Evolutionary conservation across 768 basidiomycete species (phyloP).

Genomic region (Chlorophyllum brunneum): DNA sequence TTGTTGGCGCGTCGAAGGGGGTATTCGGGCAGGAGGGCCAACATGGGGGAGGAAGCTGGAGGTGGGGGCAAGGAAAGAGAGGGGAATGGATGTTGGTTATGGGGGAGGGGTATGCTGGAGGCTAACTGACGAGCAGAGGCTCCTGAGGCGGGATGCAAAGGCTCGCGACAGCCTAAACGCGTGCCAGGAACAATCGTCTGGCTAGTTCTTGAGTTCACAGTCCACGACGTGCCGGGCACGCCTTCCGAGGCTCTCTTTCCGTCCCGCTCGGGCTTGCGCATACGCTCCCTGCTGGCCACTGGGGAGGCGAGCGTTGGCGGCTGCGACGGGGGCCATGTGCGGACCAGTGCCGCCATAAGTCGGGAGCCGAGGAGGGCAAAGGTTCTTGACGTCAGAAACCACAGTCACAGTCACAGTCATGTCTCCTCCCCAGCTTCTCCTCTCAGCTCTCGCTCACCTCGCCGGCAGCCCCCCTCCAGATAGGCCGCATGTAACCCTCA

Average conservation of each 20-base stretch:
- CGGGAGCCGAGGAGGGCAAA: too few relatives aligned
- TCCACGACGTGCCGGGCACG: not conserved
- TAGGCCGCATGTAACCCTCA: slow-evolving; percentile 69
- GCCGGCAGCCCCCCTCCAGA: slow-evolving; percentile 14
- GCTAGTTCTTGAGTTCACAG: not conserved
- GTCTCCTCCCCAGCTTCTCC: slow-evolving; percentile 17
- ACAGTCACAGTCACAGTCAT: slow-evolving; percentile 6
- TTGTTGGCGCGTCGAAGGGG: slow-evolving; percentile 5
- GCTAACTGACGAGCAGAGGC: slow-evolving; percentile 6
- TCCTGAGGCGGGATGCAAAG: not conserved
- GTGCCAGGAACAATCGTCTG: not conserved
- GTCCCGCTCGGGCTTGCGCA: not conserved
- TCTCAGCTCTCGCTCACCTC: slow-evolving; percentile 21
- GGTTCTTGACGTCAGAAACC: slow-evolving; percentile 13
- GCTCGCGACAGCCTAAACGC: not conserved
- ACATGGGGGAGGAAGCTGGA: slow-evolving; percentile 3
- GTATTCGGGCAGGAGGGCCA: slow-evolving; percentile 1
- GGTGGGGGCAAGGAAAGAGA: not conserved
- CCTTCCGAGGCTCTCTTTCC: not conserved
- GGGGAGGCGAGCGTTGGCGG: too few relatives aligned
- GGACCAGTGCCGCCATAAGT: slow-evolving; percentile 1
- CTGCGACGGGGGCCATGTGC: slow-evolving; percentile 3
- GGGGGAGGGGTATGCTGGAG: not conserved
- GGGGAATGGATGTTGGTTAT: slow-evolving; percentile 6
- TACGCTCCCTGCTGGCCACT: not conserved